These are phyloP conservation scores for Neolentinus lepideus DNA, from an alignment of 1,284 basidiomycete species.

Conservation along the genomic window DNA sequence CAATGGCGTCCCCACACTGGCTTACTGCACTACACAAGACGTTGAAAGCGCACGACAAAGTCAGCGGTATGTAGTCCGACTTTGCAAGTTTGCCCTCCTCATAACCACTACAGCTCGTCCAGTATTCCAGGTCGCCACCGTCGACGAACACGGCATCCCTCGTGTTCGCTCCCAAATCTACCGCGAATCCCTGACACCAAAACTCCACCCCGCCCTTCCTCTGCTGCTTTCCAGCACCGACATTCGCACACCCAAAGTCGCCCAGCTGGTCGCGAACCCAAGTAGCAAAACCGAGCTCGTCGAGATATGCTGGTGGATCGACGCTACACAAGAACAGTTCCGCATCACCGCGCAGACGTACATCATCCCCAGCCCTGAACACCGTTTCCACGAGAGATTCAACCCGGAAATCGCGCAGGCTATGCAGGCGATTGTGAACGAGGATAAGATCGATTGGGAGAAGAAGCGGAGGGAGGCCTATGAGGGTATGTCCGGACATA, in stretches of 20 bases:
- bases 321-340: slow-evolving; percentile 48
- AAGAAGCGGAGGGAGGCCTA: slow-evolving; percentile 44
- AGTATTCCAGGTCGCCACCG: slow-evolving; percentile 59
- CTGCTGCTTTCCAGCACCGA: slow-evolving; percentile 54
- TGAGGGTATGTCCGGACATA: slow-evolving; percentile 40
- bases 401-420: slow-evolving; percentile 11
- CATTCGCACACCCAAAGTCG: slow-evolving; percentile 51
- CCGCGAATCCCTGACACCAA: slow-evolving; percentile 42
- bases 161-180: slow-evolving; percentile 56
- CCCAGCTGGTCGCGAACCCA: slow-evolving; percentile 36
- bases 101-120: too few relatives aligned
- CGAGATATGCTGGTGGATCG: slow-evolving; percentile 56
- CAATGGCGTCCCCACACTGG: too few relatives aligned
- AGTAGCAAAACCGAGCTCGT: slow-evolving; percentile 18
- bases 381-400: slow-evolving; percentile 21
- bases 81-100: too few relatives aligned
- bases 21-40: too few relatives aligned
- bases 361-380: slow-evolving; percentile 33
- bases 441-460: slow-evolving; percentile 55
- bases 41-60: too few relatives aligned
- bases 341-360: slow-evolving; percentile 45
- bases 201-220: slow-evolving; percentile 36
- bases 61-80: too few relatives aligned
- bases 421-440: slow-evolving; percentile 18
- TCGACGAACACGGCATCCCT: slow-evolving; percentile 36